Conservation (phyloP, 805 yeast species). For the Nematodospora valgi region DNA sequence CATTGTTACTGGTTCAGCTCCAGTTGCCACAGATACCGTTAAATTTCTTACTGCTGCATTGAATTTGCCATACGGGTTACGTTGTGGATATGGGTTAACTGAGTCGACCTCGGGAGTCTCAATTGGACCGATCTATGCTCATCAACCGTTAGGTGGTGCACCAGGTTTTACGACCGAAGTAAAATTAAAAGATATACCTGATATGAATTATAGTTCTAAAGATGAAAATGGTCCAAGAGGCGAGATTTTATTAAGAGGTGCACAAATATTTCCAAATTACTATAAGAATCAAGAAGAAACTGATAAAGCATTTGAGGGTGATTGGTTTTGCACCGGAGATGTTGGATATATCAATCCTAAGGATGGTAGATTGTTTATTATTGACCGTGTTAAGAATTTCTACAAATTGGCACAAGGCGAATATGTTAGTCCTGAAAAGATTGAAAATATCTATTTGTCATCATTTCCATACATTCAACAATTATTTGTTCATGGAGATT, state of each 20-base stretch:
- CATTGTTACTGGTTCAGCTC: constrained; percentile 56
- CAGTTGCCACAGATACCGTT: constrained; percentile 59
- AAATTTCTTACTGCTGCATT: constrained; percentile 57
- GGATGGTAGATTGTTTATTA: constrained; percentile 37
- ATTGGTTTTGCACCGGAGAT: constrained; percentile 63
- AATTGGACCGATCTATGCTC: constrained; percentile 29
- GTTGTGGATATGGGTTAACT: constrained; percentile 71
- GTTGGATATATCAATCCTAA: constrained; percentile 22
- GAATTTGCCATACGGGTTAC: constrained; percentile 41
- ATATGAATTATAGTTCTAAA: constrained; percentile 45
- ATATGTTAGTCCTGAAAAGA: constrained; percentile 41
- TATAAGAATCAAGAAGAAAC: constrained; percentile 50
- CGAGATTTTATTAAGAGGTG: constrained; percentile 55
- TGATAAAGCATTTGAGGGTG: constrained; percentile 37
- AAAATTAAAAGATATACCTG: constrained; percentile 57
- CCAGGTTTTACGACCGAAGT: constrained; percentile 47
- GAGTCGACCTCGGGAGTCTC: constrained; percentile 60
- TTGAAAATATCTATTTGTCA: constrained; percentile 31
- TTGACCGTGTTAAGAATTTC: constrained; percentile 48
- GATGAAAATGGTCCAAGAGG: constrained; percentile 41
- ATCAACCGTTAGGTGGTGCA: constrained; percentile 24
- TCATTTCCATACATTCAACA: constrained; percentile 25
- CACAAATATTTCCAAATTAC: constrained; percentile 51
- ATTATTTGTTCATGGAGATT: constrained; percentile 32
- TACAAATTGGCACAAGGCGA: constrained; percentile 42